A percentile compares a stretch with the other conserved stretches of the same genome.
These are phyloP conservation scores for Cystofilobasidium ferigula DNA, from an alignment of 768 basidiomycete genomes.

Conservation along the genomic window DNA sequence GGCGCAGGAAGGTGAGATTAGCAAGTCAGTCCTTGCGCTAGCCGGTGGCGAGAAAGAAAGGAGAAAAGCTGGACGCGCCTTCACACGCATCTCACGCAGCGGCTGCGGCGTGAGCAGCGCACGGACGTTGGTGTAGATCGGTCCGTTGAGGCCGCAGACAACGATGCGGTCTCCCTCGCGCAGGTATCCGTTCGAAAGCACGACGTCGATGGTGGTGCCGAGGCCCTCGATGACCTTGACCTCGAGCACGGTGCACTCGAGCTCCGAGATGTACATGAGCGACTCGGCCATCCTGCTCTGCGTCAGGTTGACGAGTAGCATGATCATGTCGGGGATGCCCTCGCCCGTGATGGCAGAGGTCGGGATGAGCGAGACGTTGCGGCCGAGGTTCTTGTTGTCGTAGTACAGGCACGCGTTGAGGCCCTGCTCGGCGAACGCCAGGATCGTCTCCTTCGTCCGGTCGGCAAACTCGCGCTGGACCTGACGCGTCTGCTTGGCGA, in stretches of 20 bases:
- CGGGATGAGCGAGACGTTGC: conserved; percentile 90
- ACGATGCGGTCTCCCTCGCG: conserved; percentile 88
- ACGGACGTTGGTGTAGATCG: conserved; percentile 87
- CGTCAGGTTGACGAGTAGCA: conserved; percentile 91
- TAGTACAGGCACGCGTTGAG: conserved; percentile 92
- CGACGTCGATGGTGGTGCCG: conserved; percentile 94
- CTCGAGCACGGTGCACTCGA: conserved; percentile 95
- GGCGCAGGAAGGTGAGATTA: not conserved
- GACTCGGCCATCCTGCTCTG: conserved; percentile 96
- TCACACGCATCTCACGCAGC: conserved; percentile 84
- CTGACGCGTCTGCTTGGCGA: conserved; percentile 63
- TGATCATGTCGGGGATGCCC: conserved; percentile 98
- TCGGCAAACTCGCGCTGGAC: conserved; percentile 89
- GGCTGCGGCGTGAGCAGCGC: conserved; percentile 94
- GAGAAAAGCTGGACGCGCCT: conserved; percentile 47
- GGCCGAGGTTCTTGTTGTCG: conserved; percentile 88
- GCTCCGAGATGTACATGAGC: conserved; percentile 93
- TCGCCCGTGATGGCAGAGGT: conserved; percentile 97
- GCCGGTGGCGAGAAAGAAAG: conserved; percentile 3
- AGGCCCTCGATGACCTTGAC: conserved; percentile 98
- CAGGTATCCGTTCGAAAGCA: conserved; percentile 86
- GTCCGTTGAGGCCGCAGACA: conserved; percentile 90
- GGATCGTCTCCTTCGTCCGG: conserved; percentile 66
- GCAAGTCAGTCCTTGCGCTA: not conserved
- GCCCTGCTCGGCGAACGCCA: conserved; percentile 96